Percentiles rank a stretch among this genome's conserved stretches.
Evolutionary conservation across 768 basidiomycete species (phyloP).

Genomic region (Holtermanniella nyarrowii): DNA sequence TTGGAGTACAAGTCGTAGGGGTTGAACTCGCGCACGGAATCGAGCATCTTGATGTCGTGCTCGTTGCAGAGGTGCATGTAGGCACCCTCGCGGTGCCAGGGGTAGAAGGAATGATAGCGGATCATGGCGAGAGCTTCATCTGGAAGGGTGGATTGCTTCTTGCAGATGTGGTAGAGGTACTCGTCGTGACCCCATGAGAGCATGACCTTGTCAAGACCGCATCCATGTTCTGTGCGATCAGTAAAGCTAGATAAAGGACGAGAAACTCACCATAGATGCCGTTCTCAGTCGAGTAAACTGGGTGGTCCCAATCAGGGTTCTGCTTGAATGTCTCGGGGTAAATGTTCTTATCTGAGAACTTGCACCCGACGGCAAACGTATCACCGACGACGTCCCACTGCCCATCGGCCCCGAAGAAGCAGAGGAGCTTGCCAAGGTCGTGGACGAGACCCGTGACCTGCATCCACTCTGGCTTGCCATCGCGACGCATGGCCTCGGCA

Average conservation of each 20-base stretch:
- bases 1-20: conserved; percentile 93
- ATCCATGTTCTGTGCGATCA: conserved; percentile 13
- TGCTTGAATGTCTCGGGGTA: conserved; percentile 38
- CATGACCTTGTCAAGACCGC: conserved; percentile 39
- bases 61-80: conserved; percentile 70
- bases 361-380: conserved; percentile 73
- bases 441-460: conserved; percentile 69
- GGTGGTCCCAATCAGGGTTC: conserved; percentile 38
- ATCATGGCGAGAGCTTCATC: conserved; percentile 81
- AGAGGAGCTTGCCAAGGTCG: conserved; percentile 53
- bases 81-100: conserved; percentile 84
- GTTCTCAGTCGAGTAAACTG: conserved; percentile 27
- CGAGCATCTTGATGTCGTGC: conserved; percentile 42
- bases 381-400: conserved; percentile 94
- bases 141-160: conserved; percentile 70
- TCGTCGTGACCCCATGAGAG: conserved; percentile 87
- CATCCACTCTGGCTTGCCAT: conserved; percentile 41
- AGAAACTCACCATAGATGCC: conserved; percentile 29
- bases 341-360: conserved; percentile 55
- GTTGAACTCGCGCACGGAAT: conserved; percentile 75
- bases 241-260: no score
- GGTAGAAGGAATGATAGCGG: conserved; percentile 89
- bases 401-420: conserved; percentile 56
- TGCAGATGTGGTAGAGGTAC: conserved; percentile 76
- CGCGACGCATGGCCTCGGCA: conserved; percentile 40